Conservation (phyloP, 2,329 filamentous ascomycete species). For the Pseudogymnoascus sp. region DNA sequence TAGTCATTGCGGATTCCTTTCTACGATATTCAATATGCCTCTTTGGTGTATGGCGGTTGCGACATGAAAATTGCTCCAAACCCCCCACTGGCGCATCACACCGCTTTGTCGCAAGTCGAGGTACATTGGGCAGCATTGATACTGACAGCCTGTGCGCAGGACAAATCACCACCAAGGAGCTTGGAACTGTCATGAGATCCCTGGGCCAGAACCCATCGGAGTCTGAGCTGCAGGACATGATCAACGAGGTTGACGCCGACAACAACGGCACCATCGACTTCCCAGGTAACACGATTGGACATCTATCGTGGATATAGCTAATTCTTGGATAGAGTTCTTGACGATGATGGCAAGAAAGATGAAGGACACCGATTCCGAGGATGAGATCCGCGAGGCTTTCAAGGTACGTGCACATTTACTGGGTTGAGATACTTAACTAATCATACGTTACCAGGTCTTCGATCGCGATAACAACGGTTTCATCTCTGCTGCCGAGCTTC, state of each 20-base stretch:
- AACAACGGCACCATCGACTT: conserved; percentile 92
- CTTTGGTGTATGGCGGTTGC: not conserved
- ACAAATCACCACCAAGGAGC: conserved; percentile 86
- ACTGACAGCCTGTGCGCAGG: conserved; percentile 40
- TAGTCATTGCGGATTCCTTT: conserved; percentile 38
- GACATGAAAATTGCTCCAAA: not conserved
- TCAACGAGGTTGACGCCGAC: conserved; percentile 87
- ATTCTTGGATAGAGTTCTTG: conserved; percentile 60
- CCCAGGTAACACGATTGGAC: conserved; percentile 53
- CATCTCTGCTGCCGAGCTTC: conserved; percentile 80
- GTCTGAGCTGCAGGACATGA: conserved; percentile 87
- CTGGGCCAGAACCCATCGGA: conserved; percentile 85
- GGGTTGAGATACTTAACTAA: conserved; percentile 9
- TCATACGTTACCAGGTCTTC: conserved; percentile 49
- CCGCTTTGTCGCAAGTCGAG: not conserved
- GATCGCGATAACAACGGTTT: conserved; percentile 89
- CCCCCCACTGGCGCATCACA: conserved; percentile 7
- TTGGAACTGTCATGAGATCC: conserved; percentile 85
- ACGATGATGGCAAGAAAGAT: conserved; percentile 94
- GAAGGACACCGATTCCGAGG: conserved; percentile 88
- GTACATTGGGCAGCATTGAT: not conserved
- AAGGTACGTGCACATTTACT: conserved; percentile 38
- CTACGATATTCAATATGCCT: not conserved
- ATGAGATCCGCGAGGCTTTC: conserved; percentile 84
- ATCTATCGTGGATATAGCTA: conserved; percentile 16